Percentiles rank a stretch among this genome's conserved stretches.
These are phyloP conservation scores for Aspergillus viridinutans DNA, from an alignment of 2,329 filamentous ascomycete genomes.

Conservation along the genomic window DNA sequence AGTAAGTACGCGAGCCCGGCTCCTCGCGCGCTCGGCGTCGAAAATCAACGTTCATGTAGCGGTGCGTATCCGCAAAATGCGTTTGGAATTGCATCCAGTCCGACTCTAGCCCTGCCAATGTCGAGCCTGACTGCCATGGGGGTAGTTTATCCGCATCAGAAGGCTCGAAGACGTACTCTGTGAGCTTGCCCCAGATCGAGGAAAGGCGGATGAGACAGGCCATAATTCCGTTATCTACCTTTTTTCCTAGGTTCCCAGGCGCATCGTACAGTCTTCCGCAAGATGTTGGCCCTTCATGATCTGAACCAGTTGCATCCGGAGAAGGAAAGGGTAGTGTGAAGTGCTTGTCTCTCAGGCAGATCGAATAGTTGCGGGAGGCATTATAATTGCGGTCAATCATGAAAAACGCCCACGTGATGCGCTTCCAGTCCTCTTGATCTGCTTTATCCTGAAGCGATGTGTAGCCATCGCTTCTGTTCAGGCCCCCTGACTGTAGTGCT, in stretches of 20 bases:
- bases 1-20: constrained; percentile 17
- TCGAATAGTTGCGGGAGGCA: constrained; percentile 21
- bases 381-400: constrained; percentile 25
- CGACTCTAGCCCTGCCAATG: constrained; percentile 20
- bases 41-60: constrained; percentile 25
- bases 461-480: constrained; percentile 14
- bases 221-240: constrained; percentile 19
- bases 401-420: constrained; percentile 24
- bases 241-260: constrained; percentile 14
- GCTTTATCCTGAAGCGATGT: not conserved
- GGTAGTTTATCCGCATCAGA: constrained; percentile 9
- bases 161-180: constrained; percentile 23
- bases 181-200: constrained; percentile 22
- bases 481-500: constrained; percentile 17
- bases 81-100: constrained; percentile 26
- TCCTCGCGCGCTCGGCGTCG: constrained; percentile 20
- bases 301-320: not conserved
- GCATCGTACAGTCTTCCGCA: constrained; percentile 14
- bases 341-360: constrained; percentile 21
- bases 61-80: constrained; percentile 23
- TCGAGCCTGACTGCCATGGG: constrained; percentile 22
- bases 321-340: constrained; percentile 20
- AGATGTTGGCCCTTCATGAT: not conserved
- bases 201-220: constrained; percentile 20
- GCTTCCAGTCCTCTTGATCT: constrained; percentile 13